Percentiles rank a stretch among this genome's conserved stretches.
These are phyloP conservation scores for Pyrenophora tritici-repentis DNA, from an alignment of 2,329 filamentous ascomycete species.

Conservation along the genomic window DNA sequence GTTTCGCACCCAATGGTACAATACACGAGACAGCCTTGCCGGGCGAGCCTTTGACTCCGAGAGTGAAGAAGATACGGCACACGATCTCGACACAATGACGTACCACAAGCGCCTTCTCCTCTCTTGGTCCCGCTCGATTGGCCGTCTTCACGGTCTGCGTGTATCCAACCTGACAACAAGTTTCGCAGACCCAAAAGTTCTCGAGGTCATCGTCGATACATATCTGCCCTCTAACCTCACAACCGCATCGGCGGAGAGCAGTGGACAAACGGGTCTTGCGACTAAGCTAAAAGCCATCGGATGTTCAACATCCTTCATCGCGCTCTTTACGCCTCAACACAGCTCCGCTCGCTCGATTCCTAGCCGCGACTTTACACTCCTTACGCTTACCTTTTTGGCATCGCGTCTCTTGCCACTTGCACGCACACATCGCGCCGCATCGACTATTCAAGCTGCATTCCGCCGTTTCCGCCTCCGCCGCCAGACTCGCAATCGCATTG, in stretches of 20 bases:
- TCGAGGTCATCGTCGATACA: slow-evolving; percentile 61
- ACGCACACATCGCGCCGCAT: slow-evolving; percentile 56
- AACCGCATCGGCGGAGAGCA: not conserved
- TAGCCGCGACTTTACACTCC: slow-evolving; percentile 59
- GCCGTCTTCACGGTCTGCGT: slow-evolving; percentile 51
- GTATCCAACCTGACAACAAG: slow-evolving; percentile 63
- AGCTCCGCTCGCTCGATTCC: slow-evolving; percentile 50
- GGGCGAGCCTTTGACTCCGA: slow-evolving; percentile 43
- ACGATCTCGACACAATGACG: slow-evolving; percentile 37
- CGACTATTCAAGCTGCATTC: slow-evolving; percentile 59
- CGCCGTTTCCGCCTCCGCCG: slow-evolving; percentile 45
- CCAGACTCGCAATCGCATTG: slow-evolving; percentile 41
- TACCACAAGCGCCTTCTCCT: slow-evolving; percentile 54
- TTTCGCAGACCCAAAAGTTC: slow-evolving; percentile 60
- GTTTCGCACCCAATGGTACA: slow-evolving; percentile 46
- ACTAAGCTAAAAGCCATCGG: slow-evolving; percentile 48
- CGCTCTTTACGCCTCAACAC: slow-evolving; percentile 47
- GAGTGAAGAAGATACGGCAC: slow-evolving; percentile 22
- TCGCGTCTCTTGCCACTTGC: slow-evolving; percentile 61
- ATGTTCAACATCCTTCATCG: slow-evolving; percentile 53
- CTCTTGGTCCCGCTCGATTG: slow-evolving; percentile 61
- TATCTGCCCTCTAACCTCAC: slow-evolving; percentile 51
- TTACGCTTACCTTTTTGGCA: slow-evolving; percentile 63
- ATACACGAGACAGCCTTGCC: slow-evolving; percentile 31
- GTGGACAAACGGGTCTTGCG: slow-evolving; percentile 29